phyloP scores from a whole-genome alignment of 805 yeast genomes.

The Teunomyces kruisii region DNA sequence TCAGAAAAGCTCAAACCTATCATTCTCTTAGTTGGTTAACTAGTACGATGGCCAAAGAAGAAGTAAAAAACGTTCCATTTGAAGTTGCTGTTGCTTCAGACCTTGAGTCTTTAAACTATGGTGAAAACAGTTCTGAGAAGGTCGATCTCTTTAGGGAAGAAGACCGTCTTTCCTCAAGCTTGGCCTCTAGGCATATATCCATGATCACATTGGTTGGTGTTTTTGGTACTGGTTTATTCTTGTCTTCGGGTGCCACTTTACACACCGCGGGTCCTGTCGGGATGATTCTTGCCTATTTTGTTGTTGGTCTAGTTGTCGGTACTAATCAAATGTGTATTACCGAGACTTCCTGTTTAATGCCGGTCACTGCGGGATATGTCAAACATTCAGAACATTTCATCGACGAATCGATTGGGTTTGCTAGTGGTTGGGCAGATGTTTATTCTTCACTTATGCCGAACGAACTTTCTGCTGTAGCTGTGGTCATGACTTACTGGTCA shows the following conservation, averaged over 20 bases:
- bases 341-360: constrained; percentile 38
- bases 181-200: constrained; percentile 19
- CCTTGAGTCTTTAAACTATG: constrained; percentile 2
- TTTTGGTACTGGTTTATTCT: constrained; percentile 54
- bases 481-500: constrained; percentile 47
- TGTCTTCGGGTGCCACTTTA: constrained; percentile 53
- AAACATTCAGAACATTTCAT: constrained; percentile 37
- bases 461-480: constrained; percentile 49
- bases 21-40: background rate
- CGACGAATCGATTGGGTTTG: constrained; percentile 48
- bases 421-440: constrained; percentile 45
- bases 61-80: background rate
- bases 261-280: constrained; percentile 38
- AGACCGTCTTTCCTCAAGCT: constrained; percentile 3
- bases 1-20: too few species aligned
- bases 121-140: background rate
- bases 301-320: constrained; percentile 46
- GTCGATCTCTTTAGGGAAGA: background rate
- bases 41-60: background rate
- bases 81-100: constrained; percentile 1
- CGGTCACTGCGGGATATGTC: constrained; percentile 35
- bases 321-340: constrained; percentile 40
- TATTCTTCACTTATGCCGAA: constrained; percentile 36
- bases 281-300: constrained; percentile 46
- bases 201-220: constrained; percentile 24